phyloP scores from a whole-genome alignment of 345 rosid genomes.

The Ceriops tagal region DNA sequence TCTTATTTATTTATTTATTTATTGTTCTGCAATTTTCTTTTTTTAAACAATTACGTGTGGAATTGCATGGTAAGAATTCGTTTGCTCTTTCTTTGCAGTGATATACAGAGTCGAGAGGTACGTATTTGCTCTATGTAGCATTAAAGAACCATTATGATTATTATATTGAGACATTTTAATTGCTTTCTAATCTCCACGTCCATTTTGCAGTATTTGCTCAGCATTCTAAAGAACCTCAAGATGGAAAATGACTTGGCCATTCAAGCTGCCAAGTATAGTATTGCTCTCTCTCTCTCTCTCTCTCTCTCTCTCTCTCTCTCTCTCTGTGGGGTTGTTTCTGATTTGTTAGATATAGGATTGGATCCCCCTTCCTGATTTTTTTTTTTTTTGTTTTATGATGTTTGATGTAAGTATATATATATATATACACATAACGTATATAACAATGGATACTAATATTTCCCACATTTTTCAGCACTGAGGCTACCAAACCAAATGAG shows the following conservation, averaged over 20 bases:
- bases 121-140: not conserved
- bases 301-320: not conserved
- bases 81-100: slow-evolving; percentile 12
- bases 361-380: not conserved
- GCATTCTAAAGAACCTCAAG: slow-evolving; percentile 23
- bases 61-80: too few species aligned
- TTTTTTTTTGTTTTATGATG: not conserved
- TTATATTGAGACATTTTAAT: too few species aligned
- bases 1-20: too few species aligned
- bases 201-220: slow-evolving; percentile 23
- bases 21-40: not conserved
- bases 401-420: too few species aligned
- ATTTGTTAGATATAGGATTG: not conserved
- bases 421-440: too few species aligned
- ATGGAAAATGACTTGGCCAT: slow-evolving; percentile 23
- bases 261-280: slow-evolving; percentile 26
- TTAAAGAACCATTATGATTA: not conserved
- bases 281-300: not conserved
- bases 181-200: not conserved
- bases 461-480: slow-evolving; percentile 11
- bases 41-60: too few species aligned
- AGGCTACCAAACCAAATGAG: slow-evolving; percentile 11
- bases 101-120: slow-evolving; percentile 27
- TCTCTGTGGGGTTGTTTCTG: too few species aligned
- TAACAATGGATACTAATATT: not conserved